These are phyloP conservation scores for Pseudotsuga menziesii DNA, from an alignment of 75 land plant species.

Conservation along the genomic window DNA sequence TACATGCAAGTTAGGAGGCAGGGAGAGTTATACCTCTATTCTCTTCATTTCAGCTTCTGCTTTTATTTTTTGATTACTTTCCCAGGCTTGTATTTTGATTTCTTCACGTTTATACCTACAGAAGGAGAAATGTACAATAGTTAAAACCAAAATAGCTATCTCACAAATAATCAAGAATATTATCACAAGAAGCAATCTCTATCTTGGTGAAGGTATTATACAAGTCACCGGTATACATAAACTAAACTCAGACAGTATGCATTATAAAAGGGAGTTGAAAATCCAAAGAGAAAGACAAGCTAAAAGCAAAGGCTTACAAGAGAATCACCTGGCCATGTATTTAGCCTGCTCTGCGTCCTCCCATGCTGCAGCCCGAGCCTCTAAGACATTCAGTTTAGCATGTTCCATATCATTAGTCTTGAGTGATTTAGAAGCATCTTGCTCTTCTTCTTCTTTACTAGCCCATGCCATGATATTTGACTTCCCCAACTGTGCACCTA, in stretches of 20 bases:
- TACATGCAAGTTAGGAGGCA: background rate
- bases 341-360: constrained; percentile 94
- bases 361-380: constrained; percentile 80
- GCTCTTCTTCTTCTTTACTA: constrained; percentile 41
- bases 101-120: constrained; percentile 80
- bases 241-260: too few species aligned
- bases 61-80: constrained; percentile 72
- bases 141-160: background rate
- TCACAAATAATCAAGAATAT: background rate
- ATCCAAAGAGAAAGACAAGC: constrained; percentile 6
- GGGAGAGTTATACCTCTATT: constrained; percentile 62
- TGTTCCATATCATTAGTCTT: constrained; percentile 25
- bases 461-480: constrained; percentile 19
- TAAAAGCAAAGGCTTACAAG: background rate
- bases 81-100: constrained; percentile 93
- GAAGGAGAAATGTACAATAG: background rate
- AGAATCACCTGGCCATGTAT: constrained; percentile 75
- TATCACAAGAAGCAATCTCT: background rate
- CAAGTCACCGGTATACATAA: background rate
- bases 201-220: background rate
- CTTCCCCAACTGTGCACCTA: constrained; percentile 35
- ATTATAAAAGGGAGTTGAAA: background rate
- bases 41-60: constrained; percentile 82
- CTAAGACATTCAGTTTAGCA: constrained; percentile 37
- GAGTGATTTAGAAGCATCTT: constrained; percentile 20